These are phyloP conservation scores for Wickerhamomyces bisporus DNA, from an alignment of 805 yeast genomes.

Conservation along the genomic window DNA sequence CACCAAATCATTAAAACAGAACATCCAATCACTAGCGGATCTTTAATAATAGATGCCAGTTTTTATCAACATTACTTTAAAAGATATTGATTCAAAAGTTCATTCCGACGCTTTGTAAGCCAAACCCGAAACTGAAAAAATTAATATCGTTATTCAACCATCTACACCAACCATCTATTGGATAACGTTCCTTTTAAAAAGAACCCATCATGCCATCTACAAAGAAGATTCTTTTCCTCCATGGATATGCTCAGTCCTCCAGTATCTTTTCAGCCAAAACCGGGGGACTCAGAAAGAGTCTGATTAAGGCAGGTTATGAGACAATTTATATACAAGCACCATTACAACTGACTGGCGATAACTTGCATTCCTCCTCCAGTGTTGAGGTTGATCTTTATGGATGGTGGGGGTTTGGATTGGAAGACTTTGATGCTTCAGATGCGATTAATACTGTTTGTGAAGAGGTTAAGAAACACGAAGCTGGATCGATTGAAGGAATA, in stretches of 20 bases:
- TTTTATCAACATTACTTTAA: no score
- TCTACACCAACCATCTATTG: no score
- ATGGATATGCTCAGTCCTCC: constrained; percentile 87
- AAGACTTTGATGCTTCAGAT: constrained; percentile 23
- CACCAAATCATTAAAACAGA: no score
- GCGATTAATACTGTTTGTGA: constrained; percentile 38
- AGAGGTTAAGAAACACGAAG: constrained; percentile 38
- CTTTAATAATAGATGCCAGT: no score
- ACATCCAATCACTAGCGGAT: no score
- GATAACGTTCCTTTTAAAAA: no score
- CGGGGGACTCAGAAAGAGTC: constrained; percentile 74
- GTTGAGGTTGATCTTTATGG: constrained; percentile 36
- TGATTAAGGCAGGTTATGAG: constrained; percentile 56
- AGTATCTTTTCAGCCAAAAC: constrained; percentile 76
- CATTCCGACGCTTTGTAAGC: no score
- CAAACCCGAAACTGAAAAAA: no score
- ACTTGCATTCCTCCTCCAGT: constrained; percentile 53
- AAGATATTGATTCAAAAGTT: no score
- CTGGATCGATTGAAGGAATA: constrained; percentile 78
- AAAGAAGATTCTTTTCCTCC: constrained; percentile 68
- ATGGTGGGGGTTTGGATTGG: constrained; percentile 61
- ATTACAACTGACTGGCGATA: constrained; percentile 52
- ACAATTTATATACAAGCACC: constrained; percentile 76
- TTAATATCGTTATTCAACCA: no score
- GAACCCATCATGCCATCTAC: neutral